A percentile compares a stretch with the other conserved stretches of the same genome.
These are phyloP conservation scores for Cladorrhinum sp. DNA, from an alignment of 2,329 filamentous ascomycete species.

Conservation along the genomic window DNA sequence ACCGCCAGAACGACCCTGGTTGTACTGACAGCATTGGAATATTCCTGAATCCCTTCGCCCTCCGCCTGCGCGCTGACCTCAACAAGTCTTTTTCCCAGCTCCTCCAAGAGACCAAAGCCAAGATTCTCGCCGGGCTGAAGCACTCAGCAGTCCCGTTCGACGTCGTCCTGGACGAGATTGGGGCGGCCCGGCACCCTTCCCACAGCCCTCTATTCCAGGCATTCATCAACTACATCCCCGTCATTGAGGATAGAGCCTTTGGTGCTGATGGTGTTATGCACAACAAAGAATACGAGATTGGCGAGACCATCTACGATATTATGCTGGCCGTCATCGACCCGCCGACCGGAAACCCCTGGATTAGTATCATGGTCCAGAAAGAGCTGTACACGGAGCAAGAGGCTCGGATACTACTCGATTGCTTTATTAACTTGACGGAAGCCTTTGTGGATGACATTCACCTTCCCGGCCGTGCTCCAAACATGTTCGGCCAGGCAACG, in stretches of 20 bases:
- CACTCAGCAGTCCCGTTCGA: conserved; percentile 49
- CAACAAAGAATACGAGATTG: conserved; percentile 18
- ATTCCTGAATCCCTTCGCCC: conserved; percentile 1
- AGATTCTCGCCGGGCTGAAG: conserved; percentile 32
- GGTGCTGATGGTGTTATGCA: conserved; percentile 13
- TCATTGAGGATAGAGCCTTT: conserved; percentile 22
- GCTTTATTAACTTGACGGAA: conserved; percentile 1
- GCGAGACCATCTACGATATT: conserved; percentile 31
- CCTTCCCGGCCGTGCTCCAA: conserved; percentile 1
- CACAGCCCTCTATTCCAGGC: conserved; percentile 49
- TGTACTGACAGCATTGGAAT: conserved; percentile 4
- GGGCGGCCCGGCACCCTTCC: conserved; percentile 36
- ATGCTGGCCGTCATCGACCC: conserved; percentile 38
- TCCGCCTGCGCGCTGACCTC: background rate
- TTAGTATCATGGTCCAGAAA: conserved; percentile 32
- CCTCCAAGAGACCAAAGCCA: conserved; percentile 23
- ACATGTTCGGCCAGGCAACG: background rate
- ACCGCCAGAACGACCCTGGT: conserved; percentile 4
- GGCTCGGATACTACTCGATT: conserved; percentile 5
- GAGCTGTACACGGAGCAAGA: conserved; percentile 28
- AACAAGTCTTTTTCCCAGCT: background rate
- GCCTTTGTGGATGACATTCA: background rate
- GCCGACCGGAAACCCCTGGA: conserved; percentile 17
- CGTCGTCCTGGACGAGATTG: conserved; percentile 43
- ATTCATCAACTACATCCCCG: conserved; percentile 33